Conservation (phyloP, 257 asterid genomes). For the Nicotiana obtusifolia region DNA sequence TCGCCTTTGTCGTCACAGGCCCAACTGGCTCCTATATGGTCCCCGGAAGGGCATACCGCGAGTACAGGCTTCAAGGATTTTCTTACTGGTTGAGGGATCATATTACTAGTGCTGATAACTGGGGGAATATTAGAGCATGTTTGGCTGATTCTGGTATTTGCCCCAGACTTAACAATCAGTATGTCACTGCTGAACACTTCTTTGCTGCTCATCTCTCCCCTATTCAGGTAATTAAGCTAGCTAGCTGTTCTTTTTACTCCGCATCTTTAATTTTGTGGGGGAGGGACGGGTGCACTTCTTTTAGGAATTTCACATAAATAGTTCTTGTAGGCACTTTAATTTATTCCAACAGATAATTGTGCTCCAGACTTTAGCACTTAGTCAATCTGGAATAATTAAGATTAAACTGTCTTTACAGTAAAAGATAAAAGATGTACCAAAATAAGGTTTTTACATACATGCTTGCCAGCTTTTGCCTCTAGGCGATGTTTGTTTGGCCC, state of each 20-base stretch:
- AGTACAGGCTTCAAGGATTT: slow-evolving; percentile 50
- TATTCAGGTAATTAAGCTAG: slow-evolving; percentile 74
- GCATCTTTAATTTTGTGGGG: neutral
- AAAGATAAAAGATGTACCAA: neutral
- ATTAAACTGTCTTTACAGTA: neutral
- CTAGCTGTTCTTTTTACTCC: neutral
- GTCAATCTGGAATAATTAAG: neutral
- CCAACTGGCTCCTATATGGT: slow-evolving; percentile 53
- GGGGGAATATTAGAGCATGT: slow-evolving; percentile 61
- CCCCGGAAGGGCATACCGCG: slow-evolving; percentile 50
- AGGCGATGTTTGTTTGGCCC: neutral
- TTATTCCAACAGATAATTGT: neutral
- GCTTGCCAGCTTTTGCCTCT: neutral
- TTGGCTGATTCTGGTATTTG: slow-evolving; percentile 70
- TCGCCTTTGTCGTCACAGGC: slow-evolving; percentile 74
- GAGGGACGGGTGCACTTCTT: too few relatives aligned
- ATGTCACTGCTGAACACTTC: slow-evolving; percentile 74
- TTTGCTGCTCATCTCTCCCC: slow-evolving; percentile 61
- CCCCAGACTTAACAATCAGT: slow-evolving; percentile 30
- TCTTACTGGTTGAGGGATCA: slow-evolving; percentile 79
- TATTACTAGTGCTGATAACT: slow-evolving; percentile 45
- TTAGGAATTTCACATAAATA: neutral
- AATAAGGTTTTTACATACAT: neutral
- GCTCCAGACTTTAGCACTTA: neutral
- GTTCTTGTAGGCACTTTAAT: neutral